Evolutionary conservation across 1,284 basidiomycete genomes (phyloP).

Genomic region (Pyrrhoderma lamaoense): DNA sequence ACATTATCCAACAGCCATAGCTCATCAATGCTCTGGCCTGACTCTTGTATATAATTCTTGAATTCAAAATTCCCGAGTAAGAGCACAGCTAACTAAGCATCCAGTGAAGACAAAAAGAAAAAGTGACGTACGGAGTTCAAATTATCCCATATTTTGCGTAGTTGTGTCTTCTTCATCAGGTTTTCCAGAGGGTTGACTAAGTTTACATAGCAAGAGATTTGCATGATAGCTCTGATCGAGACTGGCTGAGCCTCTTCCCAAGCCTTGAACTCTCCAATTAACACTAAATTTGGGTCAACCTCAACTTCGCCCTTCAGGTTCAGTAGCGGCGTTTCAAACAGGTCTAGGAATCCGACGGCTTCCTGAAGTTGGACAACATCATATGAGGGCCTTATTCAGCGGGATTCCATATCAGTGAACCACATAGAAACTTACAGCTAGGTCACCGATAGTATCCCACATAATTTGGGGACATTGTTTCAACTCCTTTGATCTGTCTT

Average conservation of each 20-base stretch:
- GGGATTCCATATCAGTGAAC: not conserved
- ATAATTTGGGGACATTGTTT: constrained; percentile 66
- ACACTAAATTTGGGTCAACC: constrained; percentile 40
- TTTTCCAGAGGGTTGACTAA: constrained; percentile 51
- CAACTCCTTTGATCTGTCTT: constrained; percentile 61
- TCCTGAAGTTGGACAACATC: constrained; percentile 7
- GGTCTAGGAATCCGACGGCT: constrained; percentile 13
- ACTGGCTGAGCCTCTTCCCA: constrained; percentile 62
- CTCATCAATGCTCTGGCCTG: constrained; percentile 47
- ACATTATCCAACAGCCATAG: constrained; percentile 59
- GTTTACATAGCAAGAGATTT: constrained; percentile 44
- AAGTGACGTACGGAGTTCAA: constrained; percentile 49
- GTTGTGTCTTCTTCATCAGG: constrained; percentile 39
- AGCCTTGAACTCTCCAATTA: constrained; percentile 35
- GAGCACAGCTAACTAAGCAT: not conserved
- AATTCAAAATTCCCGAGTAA: not conserved
- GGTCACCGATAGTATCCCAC: constrained; percentile 71
- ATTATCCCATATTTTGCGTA: constrained; percentile 57
- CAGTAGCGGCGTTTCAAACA: constrained; percentile 14
- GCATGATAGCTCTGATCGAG: constrained; percentile 48
- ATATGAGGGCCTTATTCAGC: not conserved
- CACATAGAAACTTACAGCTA: constrained; percentile 45
- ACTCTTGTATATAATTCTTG: constrained; percentile 51
- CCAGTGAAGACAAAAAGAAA: not conserved
- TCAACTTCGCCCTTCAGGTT: constrained; percentile 38